Conservation (phyloP, 768 basidiomycete genomes). For the Mycena rosella region DNA sequence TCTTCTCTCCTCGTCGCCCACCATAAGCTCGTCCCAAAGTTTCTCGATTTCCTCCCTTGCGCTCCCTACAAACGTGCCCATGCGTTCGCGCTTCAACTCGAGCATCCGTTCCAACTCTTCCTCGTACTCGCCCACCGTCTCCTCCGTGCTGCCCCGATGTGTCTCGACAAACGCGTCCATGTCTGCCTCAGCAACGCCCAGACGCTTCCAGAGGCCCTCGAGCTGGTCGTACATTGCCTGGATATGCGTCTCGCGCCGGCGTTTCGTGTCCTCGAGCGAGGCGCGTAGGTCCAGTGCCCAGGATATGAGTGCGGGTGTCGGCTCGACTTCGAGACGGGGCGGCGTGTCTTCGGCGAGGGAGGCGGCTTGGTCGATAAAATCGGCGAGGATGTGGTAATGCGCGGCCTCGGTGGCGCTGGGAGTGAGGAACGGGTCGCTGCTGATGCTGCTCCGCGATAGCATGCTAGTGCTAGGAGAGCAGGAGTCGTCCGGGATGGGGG, state of each 20-base stretch:
- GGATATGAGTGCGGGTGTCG: slow-evolving; percentile 76
- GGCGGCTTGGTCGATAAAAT: slow-evolving; percentile 58
- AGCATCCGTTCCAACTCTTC: slow-evolving; percentile 92
- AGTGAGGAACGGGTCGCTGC: slow-evolving; percentile 36
- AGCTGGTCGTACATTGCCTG: slow-evolving; percentile 96
- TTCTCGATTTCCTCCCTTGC: slow-evolving; percentile 84
- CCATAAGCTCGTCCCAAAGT: slow-evolving; percentile 90
- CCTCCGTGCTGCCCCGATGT: slow-evolving; percentile 85
- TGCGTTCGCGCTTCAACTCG: slow-evolving; percentile 87
- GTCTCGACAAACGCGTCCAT: slow-evolving; percentile 95
- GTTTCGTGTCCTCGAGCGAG: slow-evolving; percentile 80
- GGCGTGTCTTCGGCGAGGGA: slow-evolving; percentile 49
- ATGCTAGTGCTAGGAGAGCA: slow-evolving; percentile 30
- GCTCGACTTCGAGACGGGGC: slow-evolving; percentile 81
- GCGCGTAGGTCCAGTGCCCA: slow-evolving; percentile 74
- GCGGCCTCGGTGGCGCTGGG: slow-evolving; percentile 51
- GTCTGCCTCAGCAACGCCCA: slow-evolving; percentile 82
- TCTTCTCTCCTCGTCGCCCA: slow-evolving; percentile 83
- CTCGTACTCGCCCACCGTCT: slow-evolving; percentile 85
- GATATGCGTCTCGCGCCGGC: slow-evolving; percentile 82
- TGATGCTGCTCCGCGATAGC: slow-evolving; percentile 29
- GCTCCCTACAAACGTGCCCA: slow-evolving; percentile 86
- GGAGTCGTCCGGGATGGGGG: slow-evolving; percentile 50
- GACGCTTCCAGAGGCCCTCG: slow-evolving; percentile 89
- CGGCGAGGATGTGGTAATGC: slow-evolving; percentile 71